Evolutionary conservation across 805 yeast genomes (phyloP).

Genomic region (Clavispora vitiphila): DNA sequence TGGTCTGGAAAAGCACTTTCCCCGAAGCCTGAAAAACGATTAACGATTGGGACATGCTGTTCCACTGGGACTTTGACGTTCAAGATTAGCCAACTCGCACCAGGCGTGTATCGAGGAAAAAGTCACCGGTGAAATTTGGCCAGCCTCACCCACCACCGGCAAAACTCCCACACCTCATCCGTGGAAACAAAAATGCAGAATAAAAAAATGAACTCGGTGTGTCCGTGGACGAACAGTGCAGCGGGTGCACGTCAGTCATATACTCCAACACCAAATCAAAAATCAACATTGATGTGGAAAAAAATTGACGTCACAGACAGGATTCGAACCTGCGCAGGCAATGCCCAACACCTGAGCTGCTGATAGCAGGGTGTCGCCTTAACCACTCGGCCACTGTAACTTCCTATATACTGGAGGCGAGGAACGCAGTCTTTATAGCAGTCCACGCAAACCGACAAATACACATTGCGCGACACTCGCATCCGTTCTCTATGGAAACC

Average conservation of each 20-base stretch:
- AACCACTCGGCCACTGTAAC: slow-evolving; percentile 89
- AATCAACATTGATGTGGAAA: slow-evolving; percentile 18
- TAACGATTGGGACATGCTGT: slow-evolving; percentile 36
- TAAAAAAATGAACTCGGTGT: too few species aligned
- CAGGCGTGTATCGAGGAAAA: neutral
- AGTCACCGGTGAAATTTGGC: neutral
- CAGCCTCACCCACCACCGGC: neutral
- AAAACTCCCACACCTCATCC: too few species aligned
- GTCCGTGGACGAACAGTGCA: too few species aligned
- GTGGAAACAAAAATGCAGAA: too few species aligned
- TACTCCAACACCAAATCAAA: too few species aligned
- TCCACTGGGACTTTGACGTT: neutral
- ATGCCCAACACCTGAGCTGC: slow-evolving; percentile 40
- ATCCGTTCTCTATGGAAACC: too few species aligned
- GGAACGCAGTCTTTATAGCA: too few species aligned
- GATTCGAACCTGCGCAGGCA: slow-evolving; percentile 96
- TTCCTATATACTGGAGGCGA: neutral
- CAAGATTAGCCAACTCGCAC: neutral
- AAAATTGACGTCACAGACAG: slow-evolving; percentile 90
- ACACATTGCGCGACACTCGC: too few species aligned
- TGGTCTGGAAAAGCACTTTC: slow-evolving; percentile 30
- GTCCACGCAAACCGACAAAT: too few species aligned
- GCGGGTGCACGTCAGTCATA: too few species aligned
- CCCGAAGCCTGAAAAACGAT: slow-evolving; percentile 34
- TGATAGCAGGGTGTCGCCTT: slow-evolving; percentile 88